phyloP scores from a whole-genome alignment of 2,329 filamentous ascomycete species.

The Hypoxylon sp. region DNA sequence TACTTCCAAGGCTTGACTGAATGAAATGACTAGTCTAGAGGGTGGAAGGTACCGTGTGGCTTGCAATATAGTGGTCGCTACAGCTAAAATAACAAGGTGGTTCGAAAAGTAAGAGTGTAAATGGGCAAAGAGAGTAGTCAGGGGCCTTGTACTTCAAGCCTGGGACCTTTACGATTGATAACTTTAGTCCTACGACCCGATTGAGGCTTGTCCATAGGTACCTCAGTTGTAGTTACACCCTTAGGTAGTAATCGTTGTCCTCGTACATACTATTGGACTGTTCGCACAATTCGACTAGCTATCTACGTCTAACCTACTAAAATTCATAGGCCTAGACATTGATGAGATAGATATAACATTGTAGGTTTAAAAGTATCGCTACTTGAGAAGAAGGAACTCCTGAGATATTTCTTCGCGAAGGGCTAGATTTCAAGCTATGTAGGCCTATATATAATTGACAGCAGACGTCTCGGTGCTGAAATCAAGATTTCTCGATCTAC shows the following conservation, averaged over 20 bases:
- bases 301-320: neutral
- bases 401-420: neutral
- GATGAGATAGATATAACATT: neutral
- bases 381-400: neutral
- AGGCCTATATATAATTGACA: neutral
- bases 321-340: neutral
- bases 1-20: too few relatives aligned
- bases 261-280: neutral
- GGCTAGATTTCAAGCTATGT: neutral
- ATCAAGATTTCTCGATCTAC: neutral
- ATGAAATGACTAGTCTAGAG: too few relatives aligned
- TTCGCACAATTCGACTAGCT: neutral
- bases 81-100: too few relatives aligned
- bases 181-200: too few relatives aligned
- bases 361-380: neutral
- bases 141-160: too few relatives aligned
- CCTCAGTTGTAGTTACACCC: too few relatives aligned
- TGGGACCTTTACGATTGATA: too few relatives aligned
- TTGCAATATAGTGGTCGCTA: too few relatives aligned
- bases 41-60: too few relatives aligned
- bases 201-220: too few relatives aligned
- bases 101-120: too few relatives aligned
- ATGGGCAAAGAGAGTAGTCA: too few relatives aligned
- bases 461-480: neutral
- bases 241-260: neutral